Evolutionary conservation across 83 land plant genomes (phyloP).

Genomic region (Thuja plicata): DNA sequence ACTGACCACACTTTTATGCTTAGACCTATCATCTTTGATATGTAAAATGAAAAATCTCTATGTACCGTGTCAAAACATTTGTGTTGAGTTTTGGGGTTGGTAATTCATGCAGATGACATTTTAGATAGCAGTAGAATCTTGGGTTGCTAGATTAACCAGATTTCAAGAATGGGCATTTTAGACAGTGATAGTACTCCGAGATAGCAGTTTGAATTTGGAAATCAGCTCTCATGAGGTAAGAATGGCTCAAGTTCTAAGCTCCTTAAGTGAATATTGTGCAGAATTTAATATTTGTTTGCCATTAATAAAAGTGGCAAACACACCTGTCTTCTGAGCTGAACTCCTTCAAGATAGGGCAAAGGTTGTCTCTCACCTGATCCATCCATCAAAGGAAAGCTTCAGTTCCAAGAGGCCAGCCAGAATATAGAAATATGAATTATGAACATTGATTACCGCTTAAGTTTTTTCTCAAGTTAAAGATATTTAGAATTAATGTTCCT

Average conservation of each 20-base stretch:
- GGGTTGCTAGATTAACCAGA: not conserved
- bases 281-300: not conserved
- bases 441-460: not conserved
- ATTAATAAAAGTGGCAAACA: not conserved
- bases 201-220: not conserved
- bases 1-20: not conserved
- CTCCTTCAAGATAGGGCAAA: not conserved
- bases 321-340: not conserved
- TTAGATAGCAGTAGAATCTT: not conserved
- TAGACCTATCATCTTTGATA: not conserved
- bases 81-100: not conserved
- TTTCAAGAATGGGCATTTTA: not conserved
- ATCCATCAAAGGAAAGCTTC: not conserved
- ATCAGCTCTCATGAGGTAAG: conserved; percentile 1
- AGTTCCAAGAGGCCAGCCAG: not conserved
- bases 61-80: not conserved
- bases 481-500: not conserved
- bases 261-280: not conserved
- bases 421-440: not conserved
- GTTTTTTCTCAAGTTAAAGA: not conserved
- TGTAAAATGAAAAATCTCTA: not conserved
- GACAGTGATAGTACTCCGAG: not conserved
- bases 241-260: not conserved
- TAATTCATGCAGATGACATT: not conserved
- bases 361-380: not conserved